These are phyloP conservation scores for Elaeagnus macrophylla DNA, from an alignment of 306 rosid species.

Conservation along the genomic window DNA sequence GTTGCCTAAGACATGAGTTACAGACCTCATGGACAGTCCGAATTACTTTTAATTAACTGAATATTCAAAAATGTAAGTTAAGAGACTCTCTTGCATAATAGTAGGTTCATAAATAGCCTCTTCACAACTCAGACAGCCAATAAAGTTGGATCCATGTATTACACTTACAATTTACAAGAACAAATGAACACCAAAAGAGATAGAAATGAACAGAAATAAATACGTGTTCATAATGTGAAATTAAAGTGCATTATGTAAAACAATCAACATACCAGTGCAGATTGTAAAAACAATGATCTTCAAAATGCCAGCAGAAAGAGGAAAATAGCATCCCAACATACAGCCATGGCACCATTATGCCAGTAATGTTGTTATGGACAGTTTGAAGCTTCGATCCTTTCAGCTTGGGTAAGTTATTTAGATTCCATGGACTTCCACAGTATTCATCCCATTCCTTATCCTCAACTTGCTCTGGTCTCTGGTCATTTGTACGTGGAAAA, in stretches of 20 bases:
- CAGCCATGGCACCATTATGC: slow-evolving; percentile 98
- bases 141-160: no score
- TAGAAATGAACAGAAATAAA: neutral
- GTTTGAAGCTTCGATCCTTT: slow-evolving; percentile 85
- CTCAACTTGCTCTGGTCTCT: slow-evolving; percentile 58
- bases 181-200: neutral
- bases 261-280: slow-evolving; percentile 65
- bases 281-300: slow-evolving; percentile 95
- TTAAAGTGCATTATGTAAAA: slow-evolving; percentile 5
- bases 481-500: slow-evolving; percentile 58
- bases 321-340: slow-evolving; percentile 97
- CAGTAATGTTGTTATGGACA: slow-evolving; percentile 85
- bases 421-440: slow-evolving; percentile 82
- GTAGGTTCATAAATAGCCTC: no score
- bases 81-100: no score
- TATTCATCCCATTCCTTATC: slow-evolving; percentile 72
- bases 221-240: neutral
- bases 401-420: slow-evolving; percentile 89
- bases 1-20: no score
- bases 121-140: no score
- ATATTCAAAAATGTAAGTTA: no score
- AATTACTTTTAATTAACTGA: no score
- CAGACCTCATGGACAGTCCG: no score
- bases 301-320: slow-evolving; percentile 99
- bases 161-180: neutral